Conservation (phyloP, 371 early-diverging fungal species). For the Coemansia sp. region DNA sequence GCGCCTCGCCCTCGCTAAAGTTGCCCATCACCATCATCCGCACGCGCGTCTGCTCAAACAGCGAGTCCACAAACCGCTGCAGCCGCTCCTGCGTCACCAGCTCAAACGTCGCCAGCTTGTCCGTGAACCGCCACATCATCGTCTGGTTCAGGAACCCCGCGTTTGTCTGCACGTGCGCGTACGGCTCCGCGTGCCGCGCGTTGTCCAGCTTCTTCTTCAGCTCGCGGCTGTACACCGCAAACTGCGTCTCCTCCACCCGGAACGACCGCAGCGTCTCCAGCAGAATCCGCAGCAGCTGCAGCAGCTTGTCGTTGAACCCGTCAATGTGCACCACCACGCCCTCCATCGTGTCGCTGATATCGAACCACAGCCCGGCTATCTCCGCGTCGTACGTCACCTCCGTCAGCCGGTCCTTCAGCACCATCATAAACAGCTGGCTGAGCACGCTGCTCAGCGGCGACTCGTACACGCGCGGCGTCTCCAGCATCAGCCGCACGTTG, state of each 20-base stretch:
- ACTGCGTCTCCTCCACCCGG: constrained; percentile 65
- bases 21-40: constrained; percentile 88
- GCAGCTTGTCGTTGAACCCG: constrained; percentile 86
- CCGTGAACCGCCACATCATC: constrained; percentile 77
- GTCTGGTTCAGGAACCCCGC: constrained; percentile 74
- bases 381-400: constrained; percentile 87
- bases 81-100: constrained; percentile 70
- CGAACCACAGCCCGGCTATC: constrained; percentile 78
- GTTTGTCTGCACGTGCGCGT: constrained; percentile 74
- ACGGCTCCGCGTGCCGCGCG: constrained; percentile 36
- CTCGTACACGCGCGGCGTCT: constrained; percentile 64
- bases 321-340: constrained; percentile 68
- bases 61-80: constrained; percentile 66
- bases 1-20: constrained; percentile 63
- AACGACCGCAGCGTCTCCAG: constrained; percentile 67
- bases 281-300: constrained; percentile 68
- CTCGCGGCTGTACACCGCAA: constrained; percentile 71
- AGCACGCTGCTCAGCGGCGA: constrained; percentile 61
- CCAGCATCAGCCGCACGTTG: constrained; percentile 40
- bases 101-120: constrained; percentile 66
- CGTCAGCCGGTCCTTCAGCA: constrained; percentile 77
- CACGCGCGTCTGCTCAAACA: constrained; percentile 68
- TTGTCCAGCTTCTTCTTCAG: constrained; percentile 38
- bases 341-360: constrained; percentile 65
- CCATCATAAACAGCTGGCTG: constrained; percentile 67